phyloP scores from a whole-genome alignment of 2,329 filamentous ascomycete species.

The Amauroascus verrucosus region DNA sequence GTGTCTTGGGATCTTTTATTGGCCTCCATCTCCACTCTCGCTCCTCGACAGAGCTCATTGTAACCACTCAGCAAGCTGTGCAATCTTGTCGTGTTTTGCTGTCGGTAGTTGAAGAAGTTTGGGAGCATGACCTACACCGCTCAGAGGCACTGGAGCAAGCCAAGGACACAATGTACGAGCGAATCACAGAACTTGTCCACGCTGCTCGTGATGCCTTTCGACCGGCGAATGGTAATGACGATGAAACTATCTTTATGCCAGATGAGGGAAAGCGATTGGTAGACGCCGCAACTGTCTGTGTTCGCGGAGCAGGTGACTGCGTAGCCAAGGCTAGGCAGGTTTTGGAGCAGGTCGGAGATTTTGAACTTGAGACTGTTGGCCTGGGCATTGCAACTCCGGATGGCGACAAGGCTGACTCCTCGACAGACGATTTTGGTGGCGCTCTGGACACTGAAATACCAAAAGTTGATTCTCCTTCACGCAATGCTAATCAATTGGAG shows the following conservation, averaged over 20 bases:
- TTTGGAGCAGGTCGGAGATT: constrained; percentile 82
- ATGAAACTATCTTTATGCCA: constrained; percentile 68
- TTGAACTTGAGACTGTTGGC: constrained; percentile 57
- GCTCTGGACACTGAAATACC: constrained; percentile 1
- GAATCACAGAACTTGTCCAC: constrained; percentile 68
- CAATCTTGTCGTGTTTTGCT: constrained; percentile 70
- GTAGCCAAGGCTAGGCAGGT: constrained; percentile 75
- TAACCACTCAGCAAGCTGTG: constrained; percentile 74
- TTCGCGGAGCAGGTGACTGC: constrained; percentile 83
- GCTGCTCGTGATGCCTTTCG: constrained; percentile 71
- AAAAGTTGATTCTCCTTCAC: background rate
- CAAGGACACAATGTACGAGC: constrained; percentile 66
- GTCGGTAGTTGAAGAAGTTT: constrained; percentile 69
- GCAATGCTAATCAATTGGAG: background rate
- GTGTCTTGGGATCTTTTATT: constrained; percentile 85
- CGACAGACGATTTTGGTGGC: constrained; percentile 4
- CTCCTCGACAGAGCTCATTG: constrained; percentile 69
- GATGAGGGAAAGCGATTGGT: constrained; percentile 68
- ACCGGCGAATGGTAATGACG: constrained; percentile 55
- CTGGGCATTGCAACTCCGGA: constrained; percentile 39
- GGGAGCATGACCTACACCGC: constrained; percentile 61
- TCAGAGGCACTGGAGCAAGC: constrained; percentile 57
- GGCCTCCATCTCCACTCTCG: constrained; percentile 89
- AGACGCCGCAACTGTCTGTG: constrained; percentile 71
- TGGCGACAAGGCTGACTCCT: background rate